Percentiles rank a stretch among this genome's conserved stretches.
These are phyloP conservation scores for Oleoguttula mirabilis DNA, from an alignment of 495 filamentous ascomycete species.

Conservation along the genomic window DNA sequence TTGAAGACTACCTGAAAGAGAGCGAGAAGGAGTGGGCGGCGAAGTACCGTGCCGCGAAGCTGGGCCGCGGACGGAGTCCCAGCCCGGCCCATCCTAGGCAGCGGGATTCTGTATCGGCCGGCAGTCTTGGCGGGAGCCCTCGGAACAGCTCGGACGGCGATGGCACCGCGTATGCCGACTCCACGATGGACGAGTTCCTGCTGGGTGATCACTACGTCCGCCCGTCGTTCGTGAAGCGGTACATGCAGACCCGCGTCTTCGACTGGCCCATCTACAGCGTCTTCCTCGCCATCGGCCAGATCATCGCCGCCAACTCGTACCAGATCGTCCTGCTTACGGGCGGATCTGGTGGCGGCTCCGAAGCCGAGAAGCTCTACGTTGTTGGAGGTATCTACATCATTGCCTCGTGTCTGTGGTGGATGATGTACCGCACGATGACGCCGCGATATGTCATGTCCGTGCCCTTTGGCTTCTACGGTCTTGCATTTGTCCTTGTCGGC, in stretches of 20 bases:
- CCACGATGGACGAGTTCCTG: slow-evolving; percentile 42
- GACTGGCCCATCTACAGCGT: slow-evolving; percentile 66
- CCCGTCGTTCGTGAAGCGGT: slow-evolving; percentile 46
- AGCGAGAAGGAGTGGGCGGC: slow-evolving; percentile 53
- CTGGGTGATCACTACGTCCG: slow-evolving; percentile 52
- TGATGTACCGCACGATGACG: too few species aligned
- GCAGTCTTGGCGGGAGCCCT: too few species aligned
- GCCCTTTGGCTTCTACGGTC: too few species aligned
- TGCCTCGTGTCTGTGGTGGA: too few species aligned
- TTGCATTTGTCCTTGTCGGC: too few species aligned
- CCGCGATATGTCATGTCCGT: too few species aligned
- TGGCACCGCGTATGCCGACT: background rate
- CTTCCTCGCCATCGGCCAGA: slow-evolving; percentile 53
- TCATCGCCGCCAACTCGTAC: slow-evolving; percentile 55
- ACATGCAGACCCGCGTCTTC: slow-evolving; percentile 30
- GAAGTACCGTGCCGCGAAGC: slow-evolving; percentile 41
- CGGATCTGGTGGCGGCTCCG: slow-evolving; percentile 44
- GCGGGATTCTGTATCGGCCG: too few species aligned
- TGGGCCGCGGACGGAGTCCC: slow-evolving; percentile 10
- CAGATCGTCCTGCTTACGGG: slow-evolving; percentile 55
- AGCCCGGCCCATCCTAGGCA: background rate
- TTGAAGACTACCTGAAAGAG: slow-evolving; percentile 48
- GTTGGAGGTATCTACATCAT: slow-evolving; percentile 48
- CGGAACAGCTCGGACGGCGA: background rate
- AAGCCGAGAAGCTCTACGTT: slow-evolving; percentile 49